Conservation (phyloP, 2,329 filamentous ascomycete genomes). For the Aspergillus hiratsukae region DNA sequence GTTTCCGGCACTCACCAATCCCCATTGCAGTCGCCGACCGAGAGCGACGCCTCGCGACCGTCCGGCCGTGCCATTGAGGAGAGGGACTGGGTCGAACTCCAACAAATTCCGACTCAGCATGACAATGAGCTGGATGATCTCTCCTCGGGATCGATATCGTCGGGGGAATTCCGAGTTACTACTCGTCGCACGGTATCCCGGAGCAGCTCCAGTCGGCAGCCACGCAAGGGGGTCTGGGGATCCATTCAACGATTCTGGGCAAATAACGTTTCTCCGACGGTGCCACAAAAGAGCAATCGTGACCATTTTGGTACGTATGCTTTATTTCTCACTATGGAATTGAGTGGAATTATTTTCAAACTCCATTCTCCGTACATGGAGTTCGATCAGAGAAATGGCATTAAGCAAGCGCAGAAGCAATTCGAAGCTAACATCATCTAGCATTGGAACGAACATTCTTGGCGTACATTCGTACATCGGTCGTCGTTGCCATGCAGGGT, state of each 20-base stretch:
- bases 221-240: slow-evolving; percentile 51
- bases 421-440: slow-evolving; percentile 28
- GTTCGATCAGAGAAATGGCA: background rate
- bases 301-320: slow-evolving; percentile 38
- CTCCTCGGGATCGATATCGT: slow-evolving; percentile 27
- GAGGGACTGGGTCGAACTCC: slow-evolving; percentile 25
- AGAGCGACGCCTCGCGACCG: background rate
- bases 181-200: slow-evolving; percentile 22
- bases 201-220: slow-evolving; percentile 7
- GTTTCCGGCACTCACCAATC: background rate
- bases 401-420: background rate
- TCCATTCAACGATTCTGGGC: slow-evolving; percentile 75
- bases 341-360: background rate
- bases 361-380: background rate
- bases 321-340: background rate
- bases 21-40: background rate
- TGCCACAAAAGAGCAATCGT: slow-evolving; percentile 38
- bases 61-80: background rate
- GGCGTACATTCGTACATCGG: slow-evolving; percentile 66
- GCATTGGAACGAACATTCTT: slow-evolving; percentile 72
- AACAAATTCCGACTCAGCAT: slow-evolving; percentile 26
- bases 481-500: slow-evolving; percentile 64
- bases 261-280: slow-evolving; percentile 48
- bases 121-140: slow-evolving; percentile 20
- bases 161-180: slow-evolving; percentile 27